Evolutionary conservation across 805 yeast genomes (phyloP).

Genomic region (Candida insectalens): DNA sequence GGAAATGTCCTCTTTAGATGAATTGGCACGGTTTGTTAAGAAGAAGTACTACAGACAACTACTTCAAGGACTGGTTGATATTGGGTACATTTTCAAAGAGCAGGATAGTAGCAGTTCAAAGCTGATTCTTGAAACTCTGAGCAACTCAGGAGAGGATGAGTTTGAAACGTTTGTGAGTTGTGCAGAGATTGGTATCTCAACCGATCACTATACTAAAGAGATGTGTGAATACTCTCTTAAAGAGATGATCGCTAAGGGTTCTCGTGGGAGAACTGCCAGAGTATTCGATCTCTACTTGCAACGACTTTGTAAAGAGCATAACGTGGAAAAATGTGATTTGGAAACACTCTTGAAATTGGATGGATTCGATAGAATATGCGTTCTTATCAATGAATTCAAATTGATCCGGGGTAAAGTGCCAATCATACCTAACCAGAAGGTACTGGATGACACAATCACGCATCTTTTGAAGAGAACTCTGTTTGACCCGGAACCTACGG

Average conservation of each 20-base stretch:
- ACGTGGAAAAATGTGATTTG: neutral
- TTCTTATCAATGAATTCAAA: slow-evolving; percentile 2
- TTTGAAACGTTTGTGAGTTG: slow-evolving; percentile 6
- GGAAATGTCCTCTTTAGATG: neutral
- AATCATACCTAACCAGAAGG: neutral
- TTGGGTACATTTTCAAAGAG: neutral
- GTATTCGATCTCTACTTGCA: slow-evolving; percentile 7
- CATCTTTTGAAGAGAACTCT: slow-evolving; percentile 1
- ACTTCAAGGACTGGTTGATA: neutral
- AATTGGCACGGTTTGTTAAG: neutral
- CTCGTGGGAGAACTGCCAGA: slow-evolving; percentile 8
- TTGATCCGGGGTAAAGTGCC: neutral
- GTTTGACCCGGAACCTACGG: slow-evolving; percentile 1
- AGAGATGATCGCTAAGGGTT: slow-evolving; percentile 8
- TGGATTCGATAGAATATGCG: neutral
- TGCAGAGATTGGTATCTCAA: too few species aligned
- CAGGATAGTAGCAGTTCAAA: neutral
- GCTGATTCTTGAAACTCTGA: slow-evolving; percentile 5
- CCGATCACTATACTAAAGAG: slow-evolving; percentile 8
- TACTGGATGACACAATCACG: neutral
- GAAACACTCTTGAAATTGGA: neutral
- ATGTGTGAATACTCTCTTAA: slow-evolving; percentile 13
- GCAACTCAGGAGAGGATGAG: slow-evolving; percentile 8
- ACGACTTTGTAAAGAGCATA: neutral
- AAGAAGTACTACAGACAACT: neutral